Evolutionary conservation across 75 land plant genomes (phyloP).

Genomic region (Pinus albicaulis): DNA sequence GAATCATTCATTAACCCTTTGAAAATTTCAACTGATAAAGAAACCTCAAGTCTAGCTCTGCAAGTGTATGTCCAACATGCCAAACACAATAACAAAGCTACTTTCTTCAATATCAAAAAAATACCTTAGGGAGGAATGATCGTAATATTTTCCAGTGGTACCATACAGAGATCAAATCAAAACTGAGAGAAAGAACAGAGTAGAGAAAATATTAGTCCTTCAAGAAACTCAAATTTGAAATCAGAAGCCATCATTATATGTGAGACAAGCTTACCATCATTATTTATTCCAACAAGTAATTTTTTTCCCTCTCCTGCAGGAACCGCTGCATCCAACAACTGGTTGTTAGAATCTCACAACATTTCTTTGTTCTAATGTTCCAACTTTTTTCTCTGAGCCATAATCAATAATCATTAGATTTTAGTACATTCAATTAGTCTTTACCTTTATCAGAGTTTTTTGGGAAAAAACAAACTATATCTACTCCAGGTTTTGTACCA

Average conservation of each 20-base stretch:
- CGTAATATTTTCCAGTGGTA: not conserved
- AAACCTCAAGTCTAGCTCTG: not conserved
- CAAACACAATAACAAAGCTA: not conserved
- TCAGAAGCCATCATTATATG: not conserved
- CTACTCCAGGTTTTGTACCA: slow-evolving; percentile 66
- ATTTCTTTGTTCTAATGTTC: not conserved
- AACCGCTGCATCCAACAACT: slow-evolving; percentile 54
- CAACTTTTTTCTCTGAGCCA: not conserved
- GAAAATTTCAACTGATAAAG: not conserved
- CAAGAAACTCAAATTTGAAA: not conserved
- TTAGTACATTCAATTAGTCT: not conserved
- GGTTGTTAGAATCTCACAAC: not conserved
- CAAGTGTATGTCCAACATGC: not conserved
- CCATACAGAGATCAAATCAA: no score
- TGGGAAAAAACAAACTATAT: slow-evolving; percentile 70
- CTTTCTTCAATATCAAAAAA: not conserved
- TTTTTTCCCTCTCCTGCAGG: slow-evolving; percentile 83
- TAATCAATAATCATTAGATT: not conserved
- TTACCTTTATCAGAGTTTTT: slow-evolving; percentile 58
- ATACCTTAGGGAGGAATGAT: not conserved
- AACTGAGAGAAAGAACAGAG: not conserved
- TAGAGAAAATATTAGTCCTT: not conserved
- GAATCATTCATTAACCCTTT: not conserved
- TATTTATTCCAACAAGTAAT: slow-evolving; percentile 76
- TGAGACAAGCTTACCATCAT: slow-evolving; percentile 55